Percentiles rank a stretch among this genome's conserved stretches.
phyloP scores from a whole-genome alignment of 768 basidiomycete species.

The Macrolepiota dolichaula region DNA sequence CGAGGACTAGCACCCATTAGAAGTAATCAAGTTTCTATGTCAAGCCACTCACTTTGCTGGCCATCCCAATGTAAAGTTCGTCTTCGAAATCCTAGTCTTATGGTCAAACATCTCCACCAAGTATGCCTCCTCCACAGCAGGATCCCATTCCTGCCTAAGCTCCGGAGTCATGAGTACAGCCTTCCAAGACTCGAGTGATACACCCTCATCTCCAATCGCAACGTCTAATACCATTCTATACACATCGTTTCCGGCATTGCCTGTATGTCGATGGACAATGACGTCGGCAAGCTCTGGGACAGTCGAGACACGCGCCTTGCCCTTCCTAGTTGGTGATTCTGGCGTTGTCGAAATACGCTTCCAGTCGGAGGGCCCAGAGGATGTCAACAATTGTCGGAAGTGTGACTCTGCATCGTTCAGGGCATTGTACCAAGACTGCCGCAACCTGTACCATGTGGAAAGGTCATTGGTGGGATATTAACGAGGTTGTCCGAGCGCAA shows the following conservation, averaged over 20 bases:
- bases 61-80: constrained; percentile 93
- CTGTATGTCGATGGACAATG: constrained; percentile 68
- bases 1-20: constrained; percentile 60
- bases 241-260: constrained; percentile 70
- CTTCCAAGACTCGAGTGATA: constrained; percentile 75
- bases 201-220: constrained; percentile 54
- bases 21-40: constrained; percentile 3
- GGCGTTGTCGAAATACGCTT: constrained; percentile 61
- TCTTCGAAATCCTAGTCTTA: constrained; percentile 81
- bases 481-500: neutral
- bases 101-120: constrained; percentile 85
- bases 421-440: constrained; percentile 79
- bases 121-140: constrained; percentile 82
- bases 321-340: constrained; percentile 49
- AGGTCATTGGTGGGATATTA: constrained; percentile 3
- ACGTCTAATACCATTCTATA: constrained; percentile 84
- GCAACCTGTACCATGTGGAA: constrained; percentile 46
- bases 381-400: constrained; percentile 76
- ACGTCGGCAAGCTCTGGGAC: constrained; percentile 70
- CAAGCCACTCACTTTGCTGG: constrained; percentile 78
- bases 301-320: constrained; percentile 50
- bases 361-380: constrained; percentile 64
- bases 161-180: constrained; percentile 83
- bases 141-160: constrained; percentile 89
- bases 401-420: constrained; percentile 71